Evolutionary conservation across 23 red algal species (phyloP).

Genomic region (Agarophyton chilense): DNA sequence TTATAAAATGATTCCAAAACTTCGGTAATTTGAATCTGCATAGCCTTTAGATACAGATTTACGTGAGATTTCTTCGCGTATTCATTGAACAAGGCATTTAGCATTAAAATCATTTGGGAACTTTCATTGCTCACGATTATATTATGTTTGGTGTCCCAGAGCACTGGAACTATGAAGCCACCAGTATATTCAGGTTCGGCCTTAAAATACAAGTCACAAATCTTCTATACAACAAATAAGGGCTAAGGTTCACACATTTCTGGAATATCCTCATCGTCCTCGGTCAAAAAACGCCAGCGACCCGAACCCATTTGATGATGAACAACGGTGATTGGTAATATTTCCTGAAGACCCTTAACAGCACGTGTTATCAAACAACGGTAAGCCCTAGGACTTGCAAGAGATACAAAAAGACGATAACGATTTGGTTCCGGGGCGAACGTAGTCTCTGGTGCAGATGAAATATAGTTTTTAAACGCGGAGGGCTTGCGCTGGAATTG

Average conservation of each 20-base stretch:
- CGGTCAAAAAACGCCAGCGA: constrained; percentile 81
- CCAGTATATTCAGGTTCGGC: constrained; percentile 78
- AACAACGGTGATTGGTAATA: constrained; percentile 72
- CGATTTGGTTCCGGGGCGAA: constrained; percentile 60
- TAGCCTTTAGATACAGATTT: constrained; percentile 64
- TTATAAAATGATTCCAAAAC: constrained; percentile 81
- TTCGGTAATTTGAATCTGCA: constrained; percentile 56
- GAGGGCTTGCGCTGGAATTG: constrained; percentile 57
- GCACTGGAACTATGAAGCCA: constrained; percentile 89
- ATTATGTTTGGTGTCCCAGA: constrained; percentile 89
- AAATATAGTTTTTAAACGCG: constrained; percentile 47
- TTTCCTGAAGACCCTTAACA: constrained; percentile 77
- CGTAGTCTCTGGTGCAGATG: constrained; percentile 16
- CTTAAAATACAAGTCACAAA: constrained; percentile 86
- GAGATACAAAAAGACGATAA: constrained; percentile 77
- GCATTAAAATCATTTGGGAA: constrained; percentile 87
- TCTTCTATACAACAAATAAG: constrained; percentile 57
- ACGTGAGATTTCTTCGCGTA: constrained; percentile 67
- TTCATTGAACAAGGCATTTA: constrained; percentile 80
- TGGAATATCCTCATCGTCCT: constrained; percentile 45
- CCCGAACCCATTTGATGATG: constrained; percentile 81
- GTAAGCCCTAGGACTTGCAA: constrained; percentile 90
- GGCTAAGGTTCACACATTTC: constrained; percentile 74
- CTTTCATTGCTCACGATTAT: constrained; percentile 92
- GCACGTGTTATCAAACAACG: constrained; percentile 69